Evolutionary conservation across 2,329 filamentous ascomycete genomes (phyloP), one percentile per base, ranked within the genome.

Genomic region (Periconia digitata): DNA sequence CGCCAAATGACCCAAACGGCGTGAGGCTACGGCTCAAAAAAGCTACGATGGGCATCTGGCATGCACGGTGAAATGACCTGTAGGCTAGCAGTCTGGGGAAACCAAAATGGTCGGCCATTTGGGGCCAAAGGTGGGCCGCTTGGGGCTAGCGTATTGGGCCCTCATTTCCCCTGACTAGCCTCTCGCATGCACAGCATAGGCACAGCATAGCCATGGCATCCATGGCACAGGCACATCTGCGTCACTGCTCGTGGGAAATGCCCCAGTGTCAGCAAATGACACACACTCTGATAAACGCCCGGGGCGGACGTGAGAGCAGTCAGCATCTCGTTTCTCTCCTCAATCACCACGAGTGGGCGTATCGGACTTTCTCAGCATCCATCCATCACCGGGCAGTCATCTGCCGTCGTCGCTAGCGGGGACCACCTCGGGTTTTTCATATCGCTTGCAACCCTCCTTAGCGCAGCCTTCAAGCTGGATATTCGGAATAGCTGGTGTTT

Each of bases 31-130:
- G 41, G 49, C 56, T 52, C 50, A 43, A 55, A 57, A 41, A 50
- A 55, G 55, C 55, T 56, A 56, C 53, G 59, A 62, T 62, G 54
- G 50, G 50, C 61, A 56, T 50, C 47, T 47, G 43, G 49, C 53
- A 45, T 50, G 40, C 49, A 43, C 54, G 23, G 51, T 56, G 61
- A 65, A 65, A 66, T 67, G 61, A 65, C 58, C 50, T 10, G 39
- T n/a, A 49, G n/a, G n/a, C n/a, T n/a, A n/a, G n/a, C n/a, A 32
- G 46, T 62, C 62, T 62, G 62, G 63, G 61, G 60, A 54, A 60
- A 41, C 16, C 42, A 38, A 37, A 32, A 7, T 27, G 35, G 32
- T 39, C 10, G 20, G 15, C 45, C 20, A 12, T 27, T 49, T 46
- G 17, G 34, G 51, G 22, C 24, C 40, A 39, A 36, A 36, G 18